Conservation (phyloP, 176 grass and related monocot species). For the Calamus simplicifolius region DNA sequence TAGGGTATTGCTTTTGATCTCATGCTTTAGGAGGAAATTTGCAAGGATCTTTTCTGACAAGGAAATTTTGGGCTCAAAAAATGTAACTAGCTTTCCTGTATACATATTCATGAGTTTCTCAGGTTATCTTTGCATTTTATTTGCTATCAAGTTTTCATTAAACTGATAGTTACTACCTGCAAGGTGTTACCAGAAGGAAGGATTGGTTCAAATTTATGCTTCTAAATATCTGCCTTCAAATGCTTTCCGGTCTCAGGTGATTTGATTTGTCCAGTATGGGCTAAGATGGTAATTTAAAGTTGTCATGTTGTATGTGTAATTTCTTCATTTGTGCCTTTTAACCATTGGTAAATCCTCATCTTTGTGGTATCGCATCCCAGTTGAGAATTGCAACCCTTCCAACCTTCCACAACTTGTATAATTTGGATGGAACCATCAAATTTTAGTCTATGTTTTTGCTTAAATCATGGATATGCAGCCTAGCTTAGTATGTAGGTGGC, state of each 20-base stretch:
- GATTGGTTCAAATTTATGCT: constrained; percentile 66
- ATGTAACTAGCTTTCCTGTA: constrained; percentile 49
- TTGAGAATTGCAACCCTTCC: too few species aligned
- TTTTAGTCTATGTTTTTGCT: too few species aligned
- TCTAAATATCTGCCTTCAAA: constrained; percentile 48
- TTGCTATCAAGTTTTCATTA: constrained; percentile 18
- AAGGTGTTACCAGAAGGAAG: constrained; percentile 72
- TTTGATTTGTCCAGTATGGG: constrained; percentile 16
- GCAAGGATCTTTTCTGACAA: constrained; percentile 40
- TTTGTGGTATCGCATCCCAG: too few species aligned
- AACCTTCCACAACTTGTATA: too few species aligned
- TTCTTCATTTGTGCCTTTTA: too few species aligned
- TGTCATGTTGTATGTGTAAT: too few species aligned
- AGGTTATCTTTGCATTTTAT: constrained; percentile 16
- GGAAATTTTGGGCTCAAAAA: constrained; percentile 77
- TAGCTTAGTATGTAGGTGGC: too few species aligned
- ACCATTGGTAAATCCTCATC: too few species aligned
- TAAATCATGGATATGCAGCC: too few species aligned
- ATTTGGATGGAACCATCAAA: too few species aligned
- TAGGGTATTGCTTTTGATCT: constrained; percentile 68
- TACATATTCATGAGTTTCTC: not conserved
- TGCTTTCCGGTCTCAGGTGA: constrained; percentile 47
- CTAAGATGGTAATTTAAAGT: too few species aligned
- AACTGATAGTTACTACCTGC: constrained; percentile 31
- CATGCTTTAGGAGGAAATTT: constrained; percentile 85